Base-by-base conservation (phyloP, 768 basidiomycete genomes). In the Suillus paluster region DNA sequence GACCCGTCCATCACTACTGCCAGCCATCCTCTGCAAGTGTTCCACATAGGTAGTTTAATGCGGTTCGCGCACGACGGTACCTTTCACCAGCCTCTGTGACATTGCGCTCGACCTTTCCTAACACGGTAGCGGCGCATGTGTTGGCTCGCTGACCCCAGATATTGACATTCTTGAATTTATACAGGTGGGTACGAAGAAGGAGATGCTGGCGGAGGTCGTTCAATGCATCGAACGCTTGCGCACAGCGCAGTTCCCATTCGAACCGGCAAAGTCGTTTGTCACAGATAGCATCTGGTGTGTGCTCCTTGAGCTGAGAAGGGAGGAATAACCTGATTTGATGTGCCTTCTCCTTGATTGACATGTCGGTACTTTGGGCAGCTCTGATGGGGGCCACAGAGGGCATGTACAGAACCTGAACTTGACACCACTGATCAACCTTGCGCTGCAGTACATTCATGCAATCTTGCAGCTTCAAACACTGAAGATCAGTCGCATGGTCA, bases 391-490 rank as follows among this genome's bases (percentile, higher is more conserved):
- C 17, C 8, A 19, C 17, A 17, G 33, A 30, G 17, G 75, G 76
- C 33, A 75, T 75, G 25, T 77, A 76, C 1, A 75, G 59, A 3
- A 64, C 57, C 49, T 77, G 76, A 15, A 74, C 61, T 1, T 17
- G 41, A 9, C 46, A 45, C 76, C 76, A 78, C 0, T 70, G 67
- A 21, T 74, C 67, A 19, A 77, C 72, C 23, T 66, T 64, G 10
- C 68, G 58, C 25, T 54, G 54, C 1, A 78, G 60, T 3, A 54
- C 27, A 44, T 69, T 72, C 0, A 62, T 61, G 1, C 68, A 65
- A 57, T 74, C 70, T 19, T 71, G 59, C 2, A 77, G 17, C 53
- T 75, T 75, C 11, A 70, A 57, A 10, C 63, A 58, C 58, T 80
- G 75, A 8, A 69, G 67, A 36, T 67, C 61, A 1, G 75, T 78